Conservation (phyloP, 169 alveolate species). For the Amoebophrya sp. region DNA sequence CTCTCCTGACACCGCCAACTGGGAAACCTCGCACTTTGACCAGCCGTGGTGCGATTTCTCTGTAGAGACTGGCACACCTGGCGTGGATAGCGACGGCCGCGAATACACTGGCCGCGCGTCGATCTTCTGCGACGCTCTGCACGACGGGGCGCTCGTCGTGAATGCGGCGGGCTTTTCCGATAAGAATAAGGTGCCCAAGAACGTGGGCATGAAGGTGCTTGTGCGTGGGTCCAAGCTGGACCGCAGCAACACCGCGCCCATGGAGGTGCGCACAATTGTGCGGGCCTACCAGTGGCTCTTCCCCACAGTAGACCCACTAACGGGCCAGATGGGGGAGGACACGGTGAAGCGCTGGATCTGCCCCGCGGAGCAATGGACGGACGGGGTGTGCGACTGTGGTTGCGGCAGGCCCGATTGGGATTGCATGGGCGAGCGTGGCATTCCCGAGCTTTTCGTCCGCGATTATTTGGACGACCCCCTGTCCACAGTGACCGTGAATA, state of each 20-base stretch:
- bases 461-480: neutral
- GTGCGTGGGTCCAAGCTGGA: neutral
- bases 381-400: neutral
- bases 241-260: neutral
- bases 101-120: neutral
- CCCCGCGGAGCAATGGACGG: neutral
- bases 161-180: neutral
- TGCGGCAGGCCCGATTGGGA: conserved; percentile 8
- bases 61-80: neutral
- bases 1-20: too few relatives aligned
- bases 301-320: neutral
- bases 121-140: conserved; percentile 5
- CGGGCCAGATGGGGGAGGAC: neutral
- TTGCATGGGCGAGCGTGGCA: conserved; percentile 4
- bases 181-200: neutral
- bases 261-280: neutral
- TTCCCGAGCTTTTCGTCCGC: neutral
- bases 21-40: too few relatives aligned
- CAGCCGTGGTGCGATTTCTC: neutral
- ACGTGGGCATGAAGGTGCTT: neutral
- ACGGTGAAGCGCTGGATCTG: neutral
- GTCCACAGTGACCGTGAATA: neutral
- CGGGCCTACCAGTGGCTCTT: conserved; percentile 11
- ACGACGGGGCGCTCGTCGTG: conserved; percentile 13
- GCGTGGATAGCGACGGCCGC: neutral